Conservation (phyloP, 2,329 filamentous ascomycete species). For the Dactylonectria estremocensis region DNA sequence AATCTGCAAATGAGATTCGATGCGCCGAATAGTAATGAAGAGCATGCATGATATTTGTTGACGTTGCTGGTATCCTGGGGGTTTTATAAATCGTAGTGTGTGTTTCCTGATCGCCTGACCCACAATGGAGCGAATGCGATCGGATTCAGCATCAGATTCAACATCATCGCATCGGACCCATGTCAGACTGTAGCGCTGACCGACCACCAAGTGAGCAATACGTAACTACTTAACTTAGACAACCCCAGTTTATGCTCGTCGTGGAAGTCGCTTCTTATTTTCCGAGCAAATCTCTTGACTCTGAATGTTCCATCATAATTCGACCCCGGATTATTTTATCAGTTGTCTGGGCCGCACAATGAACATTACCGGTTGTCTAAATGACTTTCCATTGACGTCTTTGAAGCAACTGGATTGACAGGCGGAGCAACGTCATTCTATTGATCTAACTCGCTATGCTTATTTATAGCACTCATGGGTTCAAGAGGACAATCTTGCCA, state of each 20-base stretch:
- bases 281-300: no score
- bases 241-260: no score
- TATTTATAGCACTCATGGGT: conserved; percentile 12
- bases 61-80: background rate
- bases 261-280: background rate
- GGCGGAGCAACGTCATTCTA: no score
- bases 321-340: no score
- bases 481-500: conserved; percentile 32
- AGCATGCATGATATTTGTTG: background rate
- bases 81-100: background rate
- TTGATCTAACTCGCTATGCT: no score
- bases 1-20: background rate
- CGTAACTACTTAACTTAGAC: background rate
- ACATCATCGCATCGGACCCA: background rate
- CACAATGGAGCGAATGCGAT: conserved; percentile 34
- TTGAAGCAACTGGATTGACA: no score
- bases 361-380: no score
- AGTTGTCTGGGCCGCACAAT: no score
- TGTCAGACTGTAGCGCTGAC: background rate
- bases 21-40: background rate
- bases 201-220: background rate
- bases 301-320: no score
- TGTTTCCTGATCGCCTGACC: background rate
- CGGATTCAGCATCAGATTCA: conserved; percentile 30
- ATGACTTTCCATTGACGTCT: no score